Evolutionary conservation across 139 green algal species (phyloP).

Genomic region (Edaphochlamys debaryana): DNA sequence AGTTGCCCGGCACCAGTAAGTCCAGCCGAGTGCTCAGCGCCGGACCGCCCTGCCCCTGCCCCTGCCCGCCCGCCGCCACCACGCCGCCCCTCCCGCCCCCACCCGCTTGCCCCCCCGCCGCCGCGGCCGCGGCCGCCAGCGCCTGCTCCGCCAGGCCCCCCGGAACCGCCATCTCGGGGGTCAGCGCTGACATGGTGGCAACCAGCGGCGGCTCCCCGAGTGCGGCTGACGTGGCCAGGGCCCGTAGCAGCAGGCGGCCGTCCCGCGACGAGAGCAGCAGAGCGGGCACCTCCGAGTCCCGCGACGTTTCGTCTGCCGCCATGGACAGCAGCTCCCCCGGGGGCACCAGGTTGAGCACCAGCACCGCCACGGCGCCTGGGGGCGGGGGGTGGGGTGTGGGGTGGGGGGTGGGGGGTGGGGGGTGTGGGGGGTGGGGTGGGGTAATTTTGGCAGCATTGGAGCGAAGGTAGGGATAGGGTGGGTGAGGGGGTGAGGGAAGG

Average conservation of each 20-base stretch:
- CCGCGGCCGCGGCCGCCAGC: not conserved
- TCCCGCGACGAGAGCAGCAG: constrained; percentile 30
- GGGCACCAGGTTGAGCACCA: constrained; percentile 63
- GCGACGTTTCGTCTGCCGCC: constrained; percentile 34
- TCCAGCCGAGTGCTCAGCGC: constrained; percentile 16
- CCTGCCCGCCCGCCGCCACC: not conserved
- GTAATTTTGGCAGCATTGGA: too few relatives aligned
- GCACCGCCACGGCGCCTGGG: constrained; percentile 46
- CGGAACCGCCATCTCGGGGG: not conserved
- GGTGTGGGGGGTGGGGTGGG: too few relatives aligned
- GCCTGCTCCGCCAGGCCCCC: not conserved
- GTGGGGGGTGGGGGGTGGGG: too few relatives aligned
- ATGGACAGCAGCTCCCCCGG: constrained; percentile 44
- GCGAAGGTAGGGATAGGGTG: too few relatives aligned
- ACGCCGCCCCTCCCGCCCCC: not conserved
- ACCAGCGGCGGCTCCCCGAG: not conserved
- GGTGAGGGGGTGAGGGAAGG: too few relatives aligned
- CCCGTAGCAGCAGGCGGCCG: constrained; percentile 3
- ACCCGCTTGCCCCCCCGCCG: not conserved
- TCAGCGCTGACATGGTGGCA: not conserved
- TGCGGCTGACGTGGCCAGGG: not conserved
- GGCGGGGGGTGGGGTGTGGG: too few relatives aligned
- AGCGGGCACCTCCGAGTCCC: constrained; percentile 38
- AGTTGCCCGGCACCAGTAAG: constrained; percentile 22
- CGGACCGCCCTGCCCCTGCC: not conserved